Base-by-base conservation (phyloP, 306 rosid species). In the Mucuna pruriens region DNA sequence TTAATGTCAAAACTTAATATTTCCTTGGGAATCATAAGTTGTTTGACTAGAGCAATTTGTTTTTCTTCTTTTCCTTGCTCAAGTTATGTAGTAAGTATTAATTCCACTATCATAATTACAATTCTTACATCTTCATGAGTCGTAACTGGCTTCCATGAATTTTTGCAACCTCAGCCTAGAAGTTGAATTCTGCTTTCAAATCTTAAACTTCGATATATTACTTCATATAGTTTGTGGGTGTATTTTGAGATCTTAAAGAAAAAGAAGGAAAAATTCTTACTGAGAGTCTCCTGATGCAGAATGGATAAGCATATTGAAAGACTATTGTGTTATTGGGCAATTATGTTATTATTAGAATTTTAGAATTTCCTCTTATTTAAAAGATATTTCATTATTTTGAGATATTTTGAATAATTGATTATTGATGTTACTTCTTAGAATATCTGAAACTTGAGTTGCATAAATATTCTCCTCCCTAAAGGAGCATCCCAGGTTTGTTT, bases 1-100 rank as follows among this genome's bases (percentile, higher is more conserved):
- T 39, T 71, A 26, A 17, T 15, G 25, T 7, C 40, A 5, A 34
- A 61, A 63, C 76, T 46, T 63, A 25, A 5, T 70, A 38, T 77
- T 81, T 72, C 69, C 63, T 63, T 45, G 16, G 48, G 62, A 77
- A 83, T 77, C 71, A 31, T 8, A 63, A 49, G 45, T 52, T 46
- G 31, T 71, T 45, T 65, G 16, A 45, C n/a, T 26, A 22, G 38
- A 44, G 36, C 77, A 55, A 54, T 62, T 60, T 49, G 3, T 31
- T 49, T 75, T 20, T 71, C 34, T 60, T 75, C 63, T 64, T 64
- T 81, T 57, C 33, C 71, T n/a, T 49, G 8, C 25, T 71, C 65
- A 62, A 85, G 26, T 67, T 38, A 58, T 73, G 17, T 12, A 19
- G 26, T 13, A 74, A 57, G 38, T 70, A 84, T 74, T 65, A 52